Percentiles rank a stretch among this genome's conserved stretches.
phyloP scores from a whole-genome alignment of 106 monocot genomes.

The Gastrodia elata region DNA sequence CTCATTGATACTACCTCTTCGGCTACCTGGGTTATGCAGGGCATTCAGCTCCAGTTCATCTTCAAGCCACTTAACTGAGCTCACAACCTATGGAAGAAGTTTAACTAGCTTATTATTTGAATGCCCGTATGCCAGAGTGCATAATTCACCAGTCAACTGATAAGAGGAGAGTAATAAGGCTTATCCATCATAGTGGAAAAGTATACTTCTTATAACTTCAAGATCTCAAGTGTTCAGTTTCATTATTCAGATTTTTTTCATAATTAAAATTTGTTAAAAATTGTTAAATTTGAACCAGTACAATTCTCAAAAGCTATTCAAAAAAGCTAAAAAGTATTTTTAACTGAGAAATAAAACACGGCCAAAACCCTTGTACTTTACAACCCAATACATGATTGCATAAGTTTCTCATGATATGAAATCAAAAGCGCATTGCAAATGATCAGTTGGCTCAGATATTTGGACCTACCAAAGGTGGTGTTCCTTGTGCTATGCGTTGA shows the following conservation, averaged over 20 bases:
- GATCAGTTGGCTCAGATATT: not conserved
- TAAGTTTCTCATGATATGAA: not conserved
- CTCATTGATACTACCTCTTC: slow-evolving; percentile 73
- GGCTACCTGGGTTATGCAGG: slow-evolving; percentile 85
- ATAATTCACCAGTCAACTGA: not conserved
- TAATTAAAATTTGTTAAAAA: not conserved
- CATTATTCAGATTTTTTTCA: not conserved
- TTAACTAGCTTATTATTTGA: slow-evolving; percentile 4
- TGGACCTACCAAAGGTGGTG: slow-evolving; percentile 82
- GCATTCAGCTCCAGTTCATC: slow-evolving; percentile 97
- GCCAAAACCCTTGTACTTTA: not conserved
- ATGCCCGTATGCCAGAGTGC: not conserved
- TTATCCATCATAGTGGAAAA: not conserved
- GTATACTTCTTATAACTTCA: not conserved
- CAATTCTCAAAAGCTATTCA: not conserved
- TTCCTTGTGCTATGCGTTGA: slow-evolving; percentile 76
- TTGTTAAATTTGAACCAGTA: not conserved
- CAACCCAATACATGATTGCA: not conserved
- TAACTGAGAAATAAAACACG: not conserved
- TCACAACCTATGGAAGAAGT: slow-evolving; percentile 61
- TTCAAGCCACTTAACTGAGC: slow-evolving; percentile 98
- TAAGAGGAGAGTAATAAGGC: not conserved
- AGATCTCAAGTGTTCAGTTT: not conserved
- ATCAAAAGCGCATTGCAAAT: not conserved
- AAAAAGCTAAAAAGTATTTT: not conserved